phyloP scores from a whole-genome alignment of 768 basidiomycete species.

The Tulasnella sp. region DNA sequence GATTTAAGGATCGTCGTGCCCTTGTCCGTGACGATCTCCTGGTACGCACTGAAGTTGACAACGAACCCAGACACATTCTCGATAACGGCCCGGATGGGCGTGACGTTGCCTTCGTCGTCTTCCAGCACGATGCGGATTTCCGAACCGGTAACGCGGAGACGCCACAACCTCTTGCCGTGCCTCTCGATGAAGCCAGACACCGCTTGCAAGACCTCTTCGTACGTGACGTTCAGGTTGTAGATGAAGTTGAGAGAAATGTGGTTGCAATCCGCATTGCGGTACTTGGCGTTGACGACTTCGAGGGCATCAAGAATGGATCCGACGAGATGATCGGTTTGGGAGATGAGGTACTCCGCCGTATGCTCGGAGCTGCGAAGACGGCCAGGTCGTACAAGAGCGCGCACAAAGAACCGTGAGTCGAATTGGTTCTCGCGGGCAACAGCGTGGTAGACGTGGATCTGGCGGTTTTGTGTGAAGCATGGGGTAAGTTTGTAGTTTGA shows the following conservation, averaged over 20 bases:
- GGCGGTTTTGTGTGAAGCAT: slow-evolving; percentile 92
- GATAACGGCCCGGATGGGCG: slow-evolving; percentile 93
- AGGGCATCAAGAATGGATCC: slow-evolving; percentile 88
- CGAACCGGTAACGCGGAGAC: slow-evolving; percentile 92
- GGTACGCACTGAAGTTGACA: slow-evolving; percentile 95
- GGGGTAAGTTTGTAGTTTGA: slow-evolving; percentile 95
- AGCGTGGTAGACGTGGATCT: slow-evolving; percentile 96
- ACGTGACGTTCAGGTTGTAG: slow-evolving; percentile 88
- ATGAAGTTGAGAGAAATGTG: slow-evolving; percentile 99
- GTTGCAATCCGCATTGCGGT: slow-evolving; percentile 92
- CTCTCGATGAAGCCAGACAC: slow-evolving; percentile 99
- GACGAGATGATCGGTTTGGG: slow-evolving; percentile 93
- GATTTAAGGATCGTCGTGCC: slow-evolving; percentile 94
- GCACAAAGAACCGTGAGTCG: slow-evolving; percentile 97
- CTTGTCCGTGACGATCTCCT: slow-evolving; percentile 93
- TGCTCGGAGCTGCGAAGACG: slow-evolving; percentile 85
- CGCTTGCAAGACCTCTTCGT: slow-evolving; percentile 92
- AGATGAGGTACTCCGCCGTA: slow-evolving; percentile 95
- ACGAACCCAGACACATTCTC: slow-evolving; percentile 99
- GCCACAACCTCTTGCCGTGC: slow-evolving; percentile 96
- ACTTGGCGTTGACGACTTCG: slow-evolving; percentile 80
- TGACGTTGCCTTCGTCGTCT: slow-evolving; percentile 87
- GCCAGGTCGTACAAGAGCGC: slow-evolving; percentile 90
- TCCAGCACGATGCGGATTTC: slow-evolving; percentile 94
- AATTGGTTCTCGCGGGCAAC: slow-evolving; percentile 91